Conservation (phyloP, 2,329 filamentous ascomycete species). For the Xylariaceae sp. region DNA sequence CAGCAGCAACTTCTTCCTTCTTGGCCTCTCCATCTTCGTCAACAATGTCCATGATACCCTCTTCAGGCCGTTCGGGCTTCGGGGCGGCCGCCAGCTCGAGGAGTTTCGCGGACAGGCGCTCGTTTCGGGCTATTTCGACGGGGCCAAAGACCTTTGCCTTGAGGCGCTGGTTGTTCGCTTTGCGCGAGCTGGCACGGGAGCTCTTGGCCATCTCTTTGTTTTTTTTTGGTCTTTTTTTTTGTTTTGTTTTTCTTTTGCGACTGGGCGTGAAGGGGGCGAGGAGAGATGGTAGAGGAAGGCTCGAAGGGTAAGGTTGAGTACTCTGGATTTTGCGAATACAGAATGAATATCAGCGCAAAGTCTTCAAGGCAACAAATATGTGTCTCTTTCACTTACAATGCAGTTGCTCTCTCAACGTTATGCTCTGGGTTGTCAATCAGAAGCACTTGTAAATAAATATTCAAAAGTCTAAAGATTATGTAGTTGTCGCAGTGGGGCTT, state of each 20-base stretch:
- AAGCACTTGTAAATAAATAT: no score
- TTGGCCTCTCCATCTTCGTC: slow-evolving; percentile 25
- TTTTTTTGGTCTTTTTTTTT: no score
- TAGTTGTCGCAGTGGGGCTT: slow-evolving; percentile 15
- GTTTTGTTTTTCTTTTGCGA: not conserved
- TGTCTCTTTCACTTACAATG: not conserved
- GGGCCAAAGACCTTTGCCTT: slow-evolving; percentile 81
- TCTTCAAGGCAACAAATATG: no score
- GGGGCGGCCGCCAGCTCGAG: slow-evolving; percentile 73
- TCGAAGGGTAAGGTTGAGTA: no score
- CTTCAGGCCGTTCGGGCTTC: slow-evolving; percentile 49
- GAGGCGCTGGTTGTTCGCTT: slow-evolving; percentile 76
- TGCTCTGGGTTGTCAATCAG: no score
- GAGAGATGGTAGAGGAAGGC: no score
- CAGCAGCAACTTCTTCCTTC: not conserved
- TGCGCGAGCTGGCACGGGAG: slow-evolving; percentile 69
- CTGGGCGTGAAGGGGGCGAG: not conserved
- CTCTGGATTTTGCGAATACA: no score
- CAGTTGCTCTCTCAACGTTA: no score
- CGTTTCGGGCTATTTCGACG: slow-evolving; percentile 69
- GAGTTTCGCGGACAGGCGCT: slow-evolving; percentile 80
- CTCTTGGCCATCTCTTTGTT: slow-evolving; percentile 85
- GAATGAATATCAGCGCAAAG: no score
- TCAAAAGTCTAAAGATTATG: slow-evolving; percentile 13
- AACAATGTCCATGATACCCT: slow-evolving; percentile 46